These are phyloP conservation scores for Macadamia tetraphylla DNA, from an alignment of 164 flowering plant genomes.

Conservation along the genomic window DNA sequence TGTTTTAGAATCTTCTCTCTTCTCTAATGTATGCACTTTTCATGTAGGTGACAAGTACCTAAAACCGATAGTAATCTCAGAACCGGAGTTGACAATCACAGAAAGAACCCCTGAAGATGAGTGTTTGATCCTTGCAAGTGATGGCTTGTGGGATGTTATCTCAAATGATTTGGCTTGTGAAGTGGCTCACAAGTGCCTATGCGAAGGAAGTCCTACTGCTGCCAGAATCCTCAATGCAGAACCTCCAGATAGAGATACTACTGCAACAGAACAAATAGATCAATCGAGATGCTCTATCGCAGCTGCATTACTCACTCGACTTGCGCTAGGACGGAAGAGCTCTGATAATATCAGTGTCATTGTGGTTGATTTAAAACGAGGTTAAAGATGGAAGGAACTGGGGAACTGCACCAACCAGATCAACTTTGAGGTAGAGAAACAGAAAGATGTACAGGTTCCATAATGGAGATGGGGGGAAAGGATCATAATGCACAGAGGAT, in stretches of 20 bases:
- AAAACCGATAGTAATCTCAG: slow-evolving; percentile 44
- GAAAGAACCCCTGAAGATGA: slow-evolving; percentile 42
- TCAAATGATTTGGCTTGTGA: slow-evolving; percentile 42
- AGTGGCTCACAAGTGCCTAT: slow-evolving; percentile 35
- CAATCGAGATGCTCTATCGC: slow-evolving; percentile 35
- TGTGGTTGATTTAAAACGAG: slow-evolving; percentile 40
- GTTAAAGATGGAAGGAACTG: background rate
- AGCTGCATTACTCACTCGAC: slow-evolving; percentile 51
- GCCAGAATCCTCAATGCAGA: slow-evolving; percentile 1
- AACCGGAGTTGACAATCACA: slow-evolving; percentile 48
- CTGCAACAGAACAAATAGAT: slow-evolving; percentile 4
- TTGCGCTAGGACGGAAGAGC: slow-evolving; percentile 52
- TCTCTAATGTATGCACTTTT: background rate
- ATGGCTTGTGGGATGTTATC: slow-evolving; percentile 67
- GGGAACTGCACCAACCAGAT: too few relatives aligned
- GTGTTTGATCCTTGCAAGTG: slow-evolving; percentile 58
- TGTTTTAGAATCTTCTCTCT: too few relatives aligned
- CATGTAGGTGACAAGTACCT: slow-evolving; percentile 44
- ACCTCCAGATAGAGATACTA: slow-evolving; percentile 7
- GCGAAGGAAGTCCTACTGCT: slow-evolving; percentile 11
- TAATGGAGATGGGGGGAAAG: too few relatives aligned
- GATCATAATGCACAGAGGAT: too few relatives aligned
- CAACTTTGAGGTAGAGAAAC: too few relatives aligned
- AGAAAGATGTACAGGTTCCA: too few relatives aligned
- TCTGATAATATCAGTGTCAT: slow-evolving; percentile 54